phyloP scores from a whole-genome alignment of 2,329 filamentous ascomycete species.

The Colletotrichum chrysophilum region DNA sequence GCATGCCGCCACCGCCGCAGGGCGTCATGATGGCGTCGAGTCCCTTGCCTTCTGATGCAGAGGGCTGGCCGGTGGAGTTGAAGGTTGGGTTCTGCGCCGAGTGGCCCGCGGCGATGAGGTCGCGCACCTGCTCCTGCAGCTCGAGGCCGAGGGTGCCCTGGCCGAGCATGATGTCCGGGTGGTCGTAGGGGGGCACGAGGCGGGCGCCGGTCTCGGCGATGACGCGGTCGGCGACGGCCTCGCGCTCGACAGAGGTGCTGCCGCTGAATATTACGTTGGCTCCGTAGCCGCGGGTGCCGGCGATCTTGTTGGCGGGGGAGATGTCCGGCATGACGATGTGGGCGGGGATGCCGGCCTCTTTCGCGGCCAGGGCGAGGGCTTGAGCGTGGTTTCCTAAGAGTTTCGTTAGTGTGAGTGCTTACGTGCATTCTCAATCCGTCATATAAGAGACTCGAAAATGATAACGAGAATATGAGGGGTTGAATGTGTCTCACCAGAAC shows the following conservation, averaged over 20 bases:
- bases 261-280: constrained; percentile 83
- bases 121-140: constrained; percentile 73
- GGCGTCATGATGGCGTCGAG: constrained; percentile 81
- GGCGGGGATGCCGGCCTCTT: constrained; percentile 74
- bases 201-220: constrained; percentile 75
- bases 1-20: constrained; percentile 87
- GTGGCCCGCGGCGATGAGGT: constrained; percentile 47
- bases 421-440: background rate
- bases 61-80: background rate
- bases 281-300: constrained; percentile 79
- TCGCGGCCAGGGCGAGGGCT: constrained; percentile 85
- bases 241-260: constrained; percentile 79
- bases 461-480: background rate
- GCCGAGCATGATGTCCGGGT: constrained; percentile 88
- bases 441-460: background rate
- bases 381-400: constrained; percentile 87
- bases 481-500: constrained; percentile 67
- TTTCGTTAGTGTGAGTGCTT: background rate
- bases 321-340: constrained; percentile 95
- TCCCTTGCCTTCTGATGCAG: constrained; percentile 27
- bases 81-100: constrained; percentile 10
- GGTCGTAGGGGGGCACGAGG: constrained; percentile 89
- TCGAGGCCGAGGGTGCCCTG: constrained; percentile 92
- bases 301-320: constrained; percentile 84
- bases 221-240: constrained; percentile 75